A percentile compares a stretch with the other conserved stretches of the same genome.
Evolutionary conservation across 129 eudicot species (phyloP).

Genomic region (Helianthus annuus): DNA sequence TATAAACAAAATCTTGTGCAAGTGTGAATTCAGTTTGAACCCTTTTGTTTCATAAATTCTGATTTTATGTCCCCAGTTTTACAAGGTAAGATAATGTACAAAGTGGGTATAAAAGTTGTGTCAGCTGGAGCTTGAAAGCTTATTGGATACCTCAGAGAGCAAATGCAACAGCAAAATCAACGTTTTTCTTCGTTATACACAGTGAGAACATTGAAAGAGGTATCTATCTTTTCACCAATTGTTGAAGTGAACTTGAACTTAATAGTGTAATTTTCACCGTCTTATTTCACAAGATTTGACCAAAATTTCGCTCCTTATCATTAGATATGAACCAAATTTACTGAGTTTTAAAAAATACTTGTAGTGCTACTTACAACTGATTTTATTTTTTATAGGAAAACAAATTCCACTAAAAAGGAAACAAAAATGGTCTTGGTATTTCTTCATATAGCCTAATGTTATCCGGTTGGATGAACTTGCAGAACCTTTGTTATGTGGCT

Average conservation of each 20-base stretch:
- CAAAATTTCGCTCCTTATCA: not conserved
- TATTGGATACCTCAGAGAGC: slow-evolving; percentile 84
- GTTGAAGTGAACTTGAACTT: not conserved
- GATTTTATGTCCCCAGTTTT: slow-evolving; percentile 49
- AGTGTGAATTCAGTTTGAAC: no score
- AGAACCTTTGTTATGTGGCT: slow-evolving; percentile 95
- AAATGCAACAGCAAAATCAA: slow-evolving; percentile 60
- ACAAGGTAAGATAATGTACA: slow-evolving; percentile 83
- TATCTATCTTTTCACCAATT: slow-evolving; percentile 13
- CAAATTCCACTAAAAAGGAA: no score
- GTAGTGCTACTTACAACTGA: no score
- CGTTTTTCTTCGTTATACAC: slow-evolving; percentile 43
- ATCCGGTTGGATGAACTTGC: slow-evolving; percentile 20
- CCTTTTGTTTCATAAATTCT: no score
- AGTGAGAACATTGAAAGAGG: slow-evolving; percentile 59
- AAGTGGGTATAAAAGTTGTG: slow-evolving; percentile 78
- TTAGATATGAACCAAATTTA: no score
- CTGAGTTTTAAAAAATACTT: no score
- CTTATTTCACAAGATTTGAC: not conserved
- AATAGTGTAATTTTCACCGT: not conserved
- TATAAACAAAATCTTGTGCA: not conserved
- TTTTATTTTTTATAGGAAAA: no score
- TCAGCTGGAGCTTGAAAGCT: slow-evolving; percentile 90
- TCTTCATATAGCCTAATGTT: no score
- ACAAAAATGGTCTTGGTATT: no score